Evolutionary conservation across 2,329 filamentous ascomycete species (phyloP).

Genomic region (Emericellopsis cladophorae): DNA sequence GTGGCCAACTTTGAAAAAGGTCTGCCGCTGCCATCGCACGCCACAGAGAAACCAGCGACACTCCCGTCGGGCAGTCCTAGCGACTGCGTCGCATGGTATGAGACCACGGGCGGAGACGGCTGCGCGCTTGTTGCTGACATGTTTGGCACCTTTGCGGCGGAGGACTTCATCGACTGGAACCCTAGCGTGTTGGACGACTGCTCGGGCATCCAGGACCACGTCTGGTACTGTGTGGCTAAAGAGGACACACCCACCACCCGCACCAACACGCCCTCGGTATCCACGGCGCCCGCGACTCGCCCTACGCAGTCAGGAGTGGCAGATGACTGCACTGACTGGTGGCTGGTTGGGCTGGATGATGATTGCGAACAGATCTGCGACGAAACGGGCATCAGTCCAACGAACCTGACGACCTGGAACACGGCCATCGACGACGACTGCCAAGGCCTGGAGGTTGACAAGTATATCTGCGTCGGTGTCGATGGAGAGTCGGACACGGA

Average conservation of each 20-base stretch:
- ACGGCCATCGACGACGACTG: conserved; percentile 14
- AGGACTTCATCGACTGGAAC: conserved; percentile 5
- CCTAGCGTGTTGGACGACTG: not conserved
- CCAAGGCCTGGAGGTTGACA: not conserved
- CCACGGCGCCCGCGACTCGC: not conserved
- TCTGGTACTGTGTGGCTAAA: not conserved
- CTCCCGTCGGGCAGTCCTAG: not conserved
- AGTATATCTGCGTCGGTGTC: not conserved
- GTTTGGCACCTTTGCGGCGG: not conserved
- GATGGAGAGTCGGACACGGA: too few relatives aligned
- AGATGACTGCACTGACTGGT: not conserved
- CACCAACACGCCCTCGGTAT: not conserved
- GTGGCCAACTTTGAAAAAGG: conserved; percentile 2
- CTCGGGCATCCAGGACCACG: not conserved
- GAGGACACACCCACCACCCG: not conserved
- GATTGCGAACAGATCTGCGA: not conserved
- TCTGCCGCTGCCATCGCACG: not conserved
- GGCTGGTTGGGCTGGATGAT: not conserved
- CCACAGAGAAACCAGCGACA: not conserved
- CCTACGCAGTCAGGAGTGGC: not conserved
- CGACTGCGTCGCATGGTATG: not conserved
- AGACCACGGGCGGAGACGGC: not conserved
- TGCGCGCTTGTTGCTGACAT: not conserved
- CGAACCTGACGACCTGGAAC: not conserved
- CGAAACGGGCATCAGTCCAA: not conserved